A percentile compares a stretch with the other conserved stretches of the same genome.
Conservation (phyloP, 768 basidiomycete species). For the Termitomyces sp. region DNA sequence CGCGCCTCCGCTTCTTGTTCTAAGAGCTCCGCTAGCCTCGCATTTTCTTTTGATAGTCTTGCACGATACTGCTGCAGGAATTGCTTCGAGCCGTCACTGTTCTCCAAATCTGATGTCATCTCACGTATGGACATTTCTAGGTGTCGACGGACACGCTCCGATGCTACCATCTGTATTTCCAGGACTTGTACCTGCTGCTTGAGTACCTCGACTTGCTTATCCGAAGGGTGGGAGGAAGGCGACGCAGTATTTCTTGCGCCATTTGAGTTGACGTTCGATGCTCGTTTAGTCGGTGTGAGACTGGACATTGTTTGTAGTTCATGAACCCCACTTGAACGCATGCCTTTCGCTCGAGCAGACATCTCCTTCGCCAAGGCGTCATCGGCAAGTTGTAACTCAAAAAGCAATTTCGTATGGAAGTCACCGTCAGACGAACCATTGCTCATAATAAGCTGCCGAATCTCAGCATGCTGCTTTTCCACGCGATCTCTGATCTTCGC, state of each 20-base stretch:
- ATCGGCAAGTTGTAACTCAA: conserved; percentile 58
- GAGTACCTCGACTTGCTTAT: conserved; percentile 44
- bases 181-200: conserved; percentile 63
- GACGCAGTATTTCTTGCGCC: conserved; percentile 24
- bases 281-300: conserved; percentile 42
- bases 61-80: conserved; percentile 51
- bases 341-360: conserved; percentile 27
- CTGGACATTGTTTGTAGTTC: conserved; percentile 35
- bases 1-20: conserved; percentile 62
- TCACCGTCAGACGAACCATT: conserved; percentile 51
- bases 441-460: conserved; percentile 57
- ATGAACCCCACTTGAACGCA: conserved; percentile 26
- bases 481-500: conserved; percentile 56
- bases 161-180: conserved; percentile 64
- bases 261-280: conserved; percentile 24
- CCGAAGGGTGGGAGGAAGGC: conserved; percentile 29
- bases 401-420: conserved; percentile 57
- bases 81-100: conserved; percentile 59
- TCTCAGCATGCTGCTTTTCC: conserved; percentile 65
- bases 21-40: conserved; percentile 45
- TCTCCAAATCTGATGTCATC: conserved; percentile 55
- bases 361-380: conserved; percentile 51
- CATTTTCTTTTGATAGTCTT: conserved; percentile 54
- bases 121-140: conserved; percentile 55
- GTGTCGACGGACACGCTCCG: conserved; percentile 60